Conservation (phyloP, 805 yeast species). For the Lachancea fermentati region DNA sequence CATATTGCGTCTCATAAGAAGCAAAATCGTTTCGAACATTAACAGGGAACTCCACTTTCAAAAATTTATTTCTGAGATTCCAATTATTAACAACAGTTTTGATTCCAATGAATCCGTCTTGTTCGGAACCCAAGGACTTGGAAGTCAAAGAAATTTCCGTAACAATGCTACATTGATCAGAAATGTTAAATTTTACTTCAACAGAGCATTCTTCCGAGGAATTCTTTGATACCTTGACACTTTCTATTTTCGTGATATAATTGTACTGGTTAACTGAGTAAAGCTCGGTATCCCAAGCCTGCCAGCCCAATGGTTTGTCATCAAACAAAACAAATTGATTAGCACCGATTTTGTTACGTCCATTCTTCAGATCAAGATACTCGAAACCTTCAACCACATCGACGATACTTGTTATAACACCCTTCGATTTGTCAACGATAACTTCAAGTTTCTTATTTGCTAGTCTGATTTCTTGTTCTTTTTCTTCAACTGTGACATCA, state of each 20-base stretch:
- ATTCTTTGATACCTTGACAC: conserved; percentile 34
- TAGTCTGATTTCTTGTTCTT: conserved; percentile 42
- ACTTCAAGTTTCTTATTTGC: conserved; percentile 60
- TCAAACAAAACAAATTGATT: conserved; percentile 79
- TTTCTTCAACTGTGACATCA: conserved; percentile 13
- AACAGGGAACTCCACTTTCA: conserved; percentile 94
- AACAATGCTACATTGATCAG: conserved; percentile 50
- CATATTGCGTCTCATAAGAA: conserved; percentile 90
- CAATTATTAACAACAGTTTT: conserved; percentile 62
- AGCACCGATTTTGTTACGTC: conserved; percentile 58
- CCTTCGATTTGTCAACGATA: conserved; percentile 47
- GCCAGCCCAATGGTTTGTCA: conserved; percentile 87
- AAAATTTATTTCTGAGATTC: conserved; percentile 82
- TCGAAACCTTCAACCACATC: conserved; percentile 60
- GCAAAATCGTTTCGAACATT: conserved; percentile 72
- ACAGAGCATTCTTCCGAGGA: conserved; percentile 57
- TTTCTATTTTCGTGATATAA: conserved; percentile 36
- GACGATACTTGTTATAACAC: conserved; percentile 54
- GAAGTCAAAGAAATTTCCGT: conserved; percentile 62
- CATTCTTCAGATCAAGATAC: conserved; percentile 52
- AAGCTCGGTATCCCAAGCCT: conserved; percentile 97
- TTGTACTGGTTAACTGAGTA: conserved; percentile 71
- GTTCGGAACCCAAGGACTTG: conserved; percentile 36
- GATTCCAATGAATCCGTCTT: conserved; percentile 43
- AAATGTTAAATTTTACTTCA: conserved; percentile 54